phyloP scores from a whole-genome alignment of 306 rosid species.

The Vigna nakashimae region DNA sequence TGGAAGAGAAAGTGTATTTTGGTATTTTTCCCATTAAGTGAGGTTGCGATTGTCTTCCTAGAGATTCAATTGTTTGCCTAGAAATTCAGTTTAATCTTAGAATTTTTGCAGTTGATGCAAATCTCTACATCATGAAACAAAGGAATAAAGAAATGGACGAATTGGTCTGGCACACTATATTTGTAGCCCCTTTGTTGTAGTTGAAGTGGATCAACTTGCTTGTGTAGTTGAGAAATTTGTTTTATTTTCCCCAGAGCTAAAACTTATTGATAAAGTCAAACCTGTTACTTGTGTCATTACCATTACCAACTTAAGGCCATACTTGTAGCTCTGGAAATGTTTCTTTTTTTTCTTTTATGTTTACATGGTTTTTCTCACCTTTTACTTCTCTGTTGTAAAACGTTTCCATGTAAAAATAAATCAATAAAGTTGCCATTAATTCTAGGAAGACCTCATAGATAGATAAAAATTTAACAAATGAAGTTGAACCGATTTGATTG shows the following conservation, averaged over 20 bases:
- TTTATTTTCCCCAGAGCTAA: background rate
- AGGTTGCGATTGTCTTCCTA: background rate
- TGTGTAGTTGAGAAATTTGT: constrained; percentile 23
- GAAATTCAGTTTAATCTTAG: background rate
- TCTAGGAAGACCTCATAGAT: background rate
- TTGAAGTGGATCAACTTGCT: constrained; percentile 16
- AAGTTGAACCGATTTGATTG: constrained; percentile 3
- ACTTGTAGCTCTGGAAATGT: background rate
- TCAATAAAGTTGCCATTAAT: background rate
- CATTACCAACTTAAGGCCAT: background rate
- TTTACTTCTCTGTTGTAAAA: background rate
- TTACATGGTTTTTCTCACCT: background rate
- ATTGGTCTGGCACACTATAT: background rate
- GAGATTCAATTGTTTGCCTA: background rate
- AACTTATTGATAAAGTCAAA: constrained; percentile 4
- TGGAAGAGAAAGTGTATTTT: background rate
- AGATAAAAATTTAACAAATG: background rate
- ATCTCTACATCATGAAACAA: constrained; percentile 13
- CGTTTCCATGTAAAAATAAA: background rate
- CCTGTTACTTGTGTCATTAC: constrained; percentile 7
- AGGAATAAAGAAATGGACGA: constrained; percentile 10
- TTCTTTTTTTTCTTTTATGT: background rate
- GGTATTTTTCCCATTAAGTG: background rate
- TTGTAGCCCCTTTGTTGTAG: background rate
- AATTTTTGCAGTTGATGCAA: constrained; percentile 10